phyloP scores from a whole-genome alignment of 2,329 filamentous ascomycete genomes.

The Penicillium sp. region DNA sequence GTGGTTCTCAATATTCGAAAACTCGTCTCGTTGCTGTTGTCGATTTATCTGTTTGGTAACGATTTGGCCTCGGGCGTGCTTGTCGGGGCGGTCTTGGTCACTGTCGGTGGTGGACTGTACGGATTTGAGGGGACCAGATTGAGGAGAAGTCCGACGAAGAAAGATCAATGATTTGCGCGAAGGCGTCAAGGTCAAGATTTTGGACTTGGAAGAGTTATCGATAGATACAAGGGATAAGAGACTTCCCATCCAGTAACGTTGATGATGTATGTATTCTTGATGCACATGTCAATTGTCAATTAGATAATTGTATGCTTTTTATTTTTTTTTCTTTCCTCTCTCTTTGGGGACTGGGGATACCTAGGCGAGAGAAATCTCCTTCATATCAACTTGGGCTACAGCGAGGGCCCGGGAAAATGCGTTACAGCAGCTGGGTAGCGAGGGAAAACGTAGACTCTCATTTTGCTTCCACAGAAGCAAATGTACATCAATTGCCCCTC shows the following conservation, averaged over 20 bases:
- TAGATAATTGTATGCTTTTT: no score
- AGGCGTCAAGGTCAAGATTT: no score
- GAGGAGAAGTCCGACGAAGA: conserved; percentile 21
- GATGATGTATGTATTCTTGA: no score
- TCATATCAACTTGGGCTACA: no score
- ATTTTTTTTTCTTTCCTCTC: no score
- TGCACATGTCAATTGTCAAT: no score
- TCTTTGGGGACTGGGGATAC: no score
- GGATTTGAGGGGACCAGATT: conserved; percentile 58
- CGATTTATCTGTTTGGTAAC: conserved; percentile 93
- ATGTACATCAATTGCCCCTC: conserved; percentile 11
- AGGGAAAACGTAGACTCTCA: not conserved
- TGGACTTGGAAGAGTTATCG: not conserved
- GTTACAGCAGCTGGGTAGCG: no score
- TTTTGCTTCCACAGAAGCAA: conserved; percentile 8
- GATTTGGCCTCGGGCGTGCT: conserved; percentile 68
- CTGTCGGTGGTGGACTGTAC: conserved; percentile 85
- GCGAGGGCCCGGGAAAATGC: no score
- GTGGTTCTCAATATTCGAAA: conserved; percentile 96
- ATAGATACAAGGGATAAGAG: no score
- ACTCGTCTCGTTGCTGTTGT: conserved; percentile 80
- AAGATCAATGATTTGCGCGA: conserved; percentile 8
- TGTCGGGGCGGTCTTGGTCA: conserved; percentile 76
- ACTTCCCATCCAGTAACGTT: no score
- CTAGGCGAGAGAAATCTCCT: no score